These are phyloP conservation scores for Helotiales sp. DNA, from an alignment of 2,329 filamentous ascomycete genomes.

Conservation along the genomic window DNA sequence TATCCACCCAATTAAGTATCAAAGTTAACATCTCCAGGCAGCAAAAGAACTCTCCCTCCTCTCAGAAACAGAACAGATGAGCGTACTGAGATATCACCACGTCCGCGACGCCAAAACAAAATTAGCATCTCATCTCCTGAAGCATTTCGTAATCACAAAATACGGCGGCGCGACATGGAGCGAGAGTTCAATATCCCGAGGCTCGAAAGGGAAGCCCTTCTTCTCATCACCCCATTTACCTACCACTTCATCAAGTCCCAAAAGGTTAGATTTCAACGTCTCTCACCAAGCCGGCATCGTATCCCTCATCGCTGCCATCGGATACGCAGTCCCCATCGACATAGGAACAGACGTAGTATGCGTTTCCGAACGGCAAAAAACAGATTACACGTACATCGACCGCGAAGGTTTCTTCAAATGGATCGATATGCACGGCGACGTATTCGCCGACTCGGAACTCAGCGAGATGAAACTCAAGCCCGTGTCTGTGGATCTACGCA, in stretches of 20 bases:
- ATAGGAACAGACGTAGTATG: conserved; percentile 79
- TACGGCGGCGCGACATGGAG: conserved; percentile 65
- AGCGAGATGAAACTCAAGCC: conserved; percentile 59
- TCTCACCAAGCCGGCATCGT: conserved; percentile 80
- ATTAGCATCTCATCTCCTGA: conserved; percentile 73
- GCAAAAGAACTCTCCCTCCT: conserved; percentile 58
- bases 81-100: conserved; percentile 66
- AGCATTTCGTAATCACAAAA: conserved; percentile 69
- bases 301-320: conserved; percentile 60
- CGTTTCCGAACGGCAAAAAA: conserved; percentile 68
- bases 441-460: conserved; percentile 68
- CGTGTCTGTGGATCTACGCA: conserved; percentile 25
- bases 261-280: conserved; percentile 69
- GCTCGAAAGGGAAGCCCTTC: conserved; percentile 53
- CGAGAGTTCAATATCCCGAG: conserved; percentile 59
- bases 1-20: no score
- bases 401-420: conserved; percentile 67
- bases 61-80: conserved; percentile 57
- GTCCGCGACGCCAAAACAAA: conserved; percentile 76
- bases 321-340: conserved; percentile 45
- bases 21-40: conserved; percentile 49
- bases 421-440: conserved; percentile 73
- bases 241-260: not conserved
- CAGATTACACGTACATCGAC: conserved; percentile 60
- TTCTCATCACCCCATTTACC: conserved; percentile 36